Percentiles rank a stretch among this genome's conserved stretches.
Evolutionary conservation across 768 basidiomycete species (phyloP).

Genomic region (Lactarius sanguifluus): DNA sequence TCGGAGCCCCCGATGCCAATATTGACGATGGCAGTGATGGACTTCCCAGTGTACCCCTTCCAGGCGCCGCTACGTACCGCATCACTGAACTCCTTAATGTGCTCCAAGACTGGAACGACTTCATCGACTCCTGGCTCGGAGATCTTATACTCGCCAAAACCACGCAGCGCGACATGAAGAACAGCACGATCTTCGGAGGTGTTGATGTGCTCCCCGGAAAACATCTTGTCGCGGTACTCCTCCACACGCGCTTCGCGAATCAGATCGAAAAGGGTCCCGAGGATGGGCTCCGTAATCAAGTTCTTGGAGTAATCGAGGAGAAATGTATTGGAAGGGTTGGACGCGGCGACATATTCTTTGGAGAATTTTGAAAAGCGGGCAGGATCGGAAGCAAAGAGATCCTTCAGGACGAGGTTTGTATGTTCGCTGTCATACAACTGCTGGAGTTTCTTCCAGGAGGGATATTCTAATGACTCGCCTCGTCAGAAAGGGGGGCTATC

Average conservation of each 20-base stretch:
- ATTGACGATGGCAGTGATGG: conserved; percentile 93
- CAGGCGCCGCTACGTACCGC: conserved; percentile 81
- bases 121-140: conserved; percentile 78
- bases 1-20: conserved; percentile 99
- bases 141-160: conserved; percentile 76
- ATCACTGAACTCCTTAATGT: conserved; percentile 90
- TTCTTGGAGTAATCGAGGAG: conserved; percentile 98
- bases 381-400: conserved; percentile 90
- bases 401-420: conserved; percentile 77
- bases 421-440: conserved; percentile 71
- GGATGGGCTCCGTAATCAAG: conserved; percentile 83
- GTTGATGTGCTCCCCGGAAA: conserved; percentile 95
- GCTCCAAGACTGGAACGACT: conserved; percentile 78
- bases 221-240: conserved; percentile 87
- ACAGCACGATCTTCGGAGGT: conserved; percentile 98
- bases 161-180: conserved; percentile 89
- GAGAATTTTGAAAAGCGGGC: conserved; percentile 85
- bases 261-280: conserved; percentile 72
- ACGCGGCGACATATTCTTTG: conserved; percentile 64
- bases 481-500: neutral
- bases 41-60: conserved; percentile 97
- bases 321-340: conserved; percentile 71
- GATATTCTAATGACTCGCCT: conserved; percentile 61
- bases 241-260: conserved; percentile 87
- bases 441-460: conserved; percentile 91